These are phyloP conservation scores for Myxozyma neglecta DNA, from an alignment of 805 yeast genomes.

Conservation along the genomic window DNA sequence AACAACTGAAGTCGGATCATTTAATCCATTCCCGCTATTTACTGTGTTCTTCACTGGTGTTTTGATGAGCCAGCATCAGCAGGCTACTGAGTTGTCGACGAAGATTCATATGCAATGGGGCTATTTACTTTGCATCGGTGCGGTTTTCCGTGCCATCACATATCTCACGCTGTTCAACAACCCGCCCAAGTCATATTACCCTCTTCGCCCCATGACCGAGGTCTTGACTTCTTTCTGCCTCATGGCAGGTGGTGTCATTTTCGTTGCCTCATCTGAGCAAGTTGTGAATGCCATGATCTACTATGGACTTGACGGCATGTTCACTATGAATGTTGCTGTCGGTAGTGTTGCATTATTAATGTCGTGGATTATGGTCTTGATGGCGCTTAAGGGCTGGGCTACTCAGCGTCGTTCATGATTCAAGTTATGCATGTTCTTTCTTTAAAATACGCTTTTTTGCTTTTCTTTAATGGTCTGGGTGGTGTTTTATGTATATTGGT, in stretches of 20 bases:
- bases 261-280: conserved; percentile 90
- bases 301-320: conserved; percentile 84
- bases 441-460: neutral
- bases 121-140: conserved; percentile 72
- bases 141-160: conserved; percentile 70
- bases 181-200: conserved; percentile 41
- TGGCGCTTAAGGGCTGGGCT: conserved; percentile 46
- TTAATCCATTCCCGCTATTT: conserved; percentile 92
- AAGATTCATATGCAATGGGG: conserved; percentile 93
- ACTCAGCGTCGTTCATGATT: conserved; percentile 15
- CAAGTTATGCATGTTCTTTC: neutral
- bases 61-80: conserved; percentile 92
- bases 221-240: conserved; percentile 74
- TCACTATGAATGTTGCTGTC: conserved; percentile 81
- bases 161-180: conserved; percentile 54
- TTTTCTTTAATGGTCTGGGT: neutral
- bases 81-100: conserved; percentile 76
- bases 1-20: conserved; percentile 48
- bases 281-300: conserved; percentile 77
- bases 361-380: conserved; percentile 81
- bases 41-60: conserved; percentile 96
- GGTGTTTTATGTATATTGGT: neutral
- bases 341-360: conserved; percentile 75
- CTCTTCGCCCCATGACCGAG: conserved; percentile 84
- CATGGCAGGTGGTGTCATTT: conserved; percentile 84